These are phyloP conservation scores for Colletotrichum navitas DNA, from an alignment of 2,329 filamentous ascomycete genomes.

Conservation along the genomic window DNA sequence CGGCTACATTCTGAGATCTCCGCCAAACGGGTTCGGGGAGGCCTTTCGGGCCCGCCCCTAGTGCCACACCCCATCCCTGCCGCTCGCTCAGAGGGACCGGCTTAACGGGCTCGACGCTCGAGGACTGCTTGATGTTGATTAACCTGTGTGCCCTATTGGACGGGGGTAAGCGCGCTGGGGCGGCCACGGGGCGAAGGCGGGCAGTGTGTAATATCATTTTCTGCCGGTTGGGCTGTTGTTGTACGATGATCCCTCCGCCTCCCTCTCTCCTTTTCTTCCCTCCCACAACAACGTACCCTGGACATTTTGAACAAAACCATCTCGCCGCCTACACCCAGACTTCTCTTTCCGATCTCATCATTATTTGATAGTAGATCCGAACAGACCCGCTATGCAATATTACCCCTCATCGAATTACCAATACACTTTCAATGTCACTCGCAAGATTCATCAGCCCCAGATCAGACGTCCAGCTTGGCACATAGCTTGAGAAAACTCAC, in stretches of 20 bases:
- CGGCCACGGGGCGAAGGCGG: constrained; percentile 39
- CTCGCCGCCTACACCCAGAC: constrained; percentile 34
- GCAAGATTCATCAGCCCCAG: constrained; percentile 40
- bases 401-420: constrained; percentile 39
- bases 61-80: constrained; percentile 33
- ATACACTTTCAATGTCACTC: constrained; percentile 40
- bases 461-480: constrained; percentile 42
- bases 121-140: constrained; percentile 10
- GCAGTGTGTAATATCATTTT: constrained; percentile 40
- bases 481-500: constrained; percentile 39
- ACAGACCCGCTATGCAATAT: constrained; percentile 41
- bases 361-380: constrained; percentile 39
- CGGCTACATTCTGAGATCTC: constrained; percentile 22
- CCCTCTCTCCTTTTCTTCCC: constrained; percentile 27
- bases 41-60: constrained; percentile 21
- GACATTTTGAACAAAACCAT: constrained; percentile 39
- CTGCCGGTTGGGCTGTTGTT: constrained; percentile 40
- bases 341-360: constrained; percentile 31
- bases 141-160: constrained; percentile 38
- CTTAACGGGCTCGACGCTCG: constrained; percentile 27
- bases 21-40: constrained; percentile 30
- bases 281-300: constrained; percentile 34
- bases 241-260: constrained; percentile 24
- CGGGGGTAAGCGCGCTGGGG: constrained; percentile 37
- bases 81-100: constrained; percentile 6